These are phyloP conservation scores for Diaporthe sp. DNA, from an alignment of 2,329 filamentous ascomycete species.

Conservation along the genomic window DNA sequence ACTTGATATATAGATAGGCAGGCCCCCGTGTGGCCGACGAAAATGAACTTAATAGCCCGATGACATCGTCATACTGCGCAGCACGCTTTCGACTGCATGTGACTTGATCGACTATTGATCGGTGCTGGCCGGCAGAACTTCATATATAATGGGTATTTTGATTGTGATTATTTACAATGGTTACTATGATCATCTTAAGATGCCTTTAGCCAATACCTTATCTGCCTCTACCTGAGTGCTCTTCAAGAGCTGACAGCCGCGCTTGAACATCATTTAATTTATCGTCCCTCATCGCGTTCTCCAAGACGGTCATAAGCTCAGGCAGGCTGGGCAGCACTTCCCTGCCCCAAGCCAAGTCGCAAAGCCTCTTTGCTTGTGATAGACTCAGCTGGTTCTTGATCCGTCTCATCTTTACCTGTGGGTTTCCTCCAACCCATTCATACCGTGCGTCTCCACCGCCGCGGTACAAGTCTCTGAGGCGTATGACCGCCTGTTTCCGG, in stretches of 20 bases:
- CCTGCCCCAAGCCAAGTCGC: constrained; percentile 55
- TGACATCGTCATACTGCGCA: neutral
- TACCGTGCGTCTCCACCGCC: constrained; percentile 44
- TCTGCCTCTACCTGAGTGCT: neutral
- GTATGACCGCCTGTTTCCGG: constrained; percentile 47
- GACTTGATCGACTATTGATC: neutral
- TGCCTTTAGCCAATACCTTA: neutral
- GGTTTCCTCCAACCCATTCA: constrained; percentile 42
- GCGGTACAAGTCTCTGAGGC: constrained; percentile 53
- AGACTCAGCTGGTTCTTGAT: constrained; percentile 49
- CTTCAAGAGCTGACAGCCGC: constrained; percentile 24
- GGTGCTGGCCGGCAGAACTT: neutral
- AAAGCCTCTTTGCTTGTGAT: constrained; percentile 51
- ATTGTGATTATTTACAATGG: neutral
- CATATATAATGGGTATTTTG: constrained; percentile 13
- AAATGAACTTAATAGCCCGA: constrained; percentile 5
- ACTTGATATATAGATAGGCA: constrained; percentile 34
- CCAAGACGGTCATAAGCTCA: constrained; percentile 47
- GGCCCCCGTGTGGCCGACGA: neutral
- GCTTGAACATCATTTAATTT: constrained; percentile 37
- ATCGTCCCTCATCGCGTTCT: constrained; percentile 42
- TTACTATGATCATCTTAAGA: neutral
- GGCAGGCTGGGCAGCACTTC: constrained; percentile 50
- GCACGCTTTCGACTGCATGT: neutral
- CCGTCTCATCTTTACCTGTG: constrained; percentile 25